A percentile compares a stretch with the other conserved stretches of the same genome.
phyloP scores from a whole-genome alignment of 257 asterid genomes.

The Solanum dulcamara region DNA sequence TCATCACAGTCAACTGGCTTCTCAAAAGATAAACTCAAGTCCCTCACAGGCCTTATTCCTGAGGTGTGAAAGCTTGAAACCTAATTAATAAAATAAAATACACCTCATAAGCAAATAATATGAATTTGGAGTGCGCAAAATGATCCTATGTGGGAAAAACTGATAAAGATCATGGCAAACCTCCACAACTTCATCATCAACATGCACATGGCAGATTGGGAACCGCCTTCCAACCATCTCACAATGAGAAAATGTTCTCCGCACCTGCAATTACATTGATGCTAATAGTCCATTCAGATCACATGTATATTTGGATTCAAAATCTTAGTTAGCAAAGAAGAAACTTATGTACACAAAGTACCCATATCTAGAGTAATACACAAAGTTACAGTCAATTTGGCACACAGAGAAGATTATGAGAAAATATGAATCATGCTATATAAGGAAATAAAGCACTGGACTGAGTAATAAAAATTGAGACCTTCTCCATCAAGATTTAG shows the following conservation, averaged over 20 bases:
- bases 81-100: background rate
- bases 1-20: conserved; percentile 12
- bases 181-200: conserved; percentile 13
- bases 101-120: background rate
- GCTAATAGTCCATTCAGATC: background rate
- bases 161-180: background rate
- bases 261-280: conserved; percentile 6
- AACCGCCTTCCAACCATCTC: conserved; percentile 19
- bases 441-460: background rate
- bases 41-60: conserved; percentile 8
- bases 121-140: background rate
- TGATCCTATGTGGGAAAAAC: background rate
- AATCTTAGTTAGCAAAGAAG: background rate
- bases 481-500: background rate
- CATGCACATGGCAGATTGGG: conserved; percentile 24
- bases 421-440: background rate
- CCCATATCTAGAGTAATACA: background rate
- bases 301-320: background rate
- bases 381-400: background rate
- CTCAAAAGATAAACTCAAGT: background rate
- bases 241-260: conserved; percentile 11
- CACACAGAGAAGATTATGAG: background rate
- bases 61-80: conserved; percentile 24
- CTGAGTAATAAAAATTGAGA: background rate
- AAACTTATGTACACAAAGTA: background rate